Evolutionary conservation across 148 eudicot species (phyloP).

Genomic region (Chenopodium berlandieri): DNA sequence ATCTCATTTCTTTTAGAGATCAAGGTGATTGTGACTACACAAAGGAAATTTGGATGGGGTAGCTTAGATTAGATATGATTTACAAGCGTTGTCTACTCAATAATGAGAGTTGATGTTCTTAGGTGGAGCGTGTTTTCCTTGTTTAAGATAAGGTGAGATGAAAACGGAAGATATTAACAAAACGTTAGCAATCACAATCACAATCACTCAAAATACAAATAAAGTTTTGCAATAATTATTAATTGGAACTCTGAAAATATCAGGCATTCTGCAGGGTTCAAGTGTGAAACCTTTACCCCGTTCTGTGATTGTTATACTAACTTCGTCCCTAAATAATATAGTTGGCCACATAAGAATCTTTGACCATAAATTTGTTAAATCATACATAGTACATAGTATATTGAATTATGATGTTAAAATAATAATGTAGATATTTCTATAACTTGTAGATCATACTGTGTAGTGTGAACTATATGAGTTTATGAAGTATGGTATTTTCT

Average conservation of each 20-base stretch:
- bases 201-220: neutral
- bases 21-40: neutral
- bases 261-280: neutral
- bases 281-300: neutral
- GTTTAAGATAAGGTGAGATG: slow-evolving; percentile 6
- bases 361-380: neutral
- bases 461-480: no score
- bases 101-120: neutral
- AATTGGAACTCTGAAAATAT: neutral
- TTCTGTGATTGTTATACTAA: neutral
- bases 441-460: no score
- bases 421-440: neutral
- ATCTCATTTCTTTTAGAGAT: neutral
- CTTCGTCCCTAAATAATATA: neutral
- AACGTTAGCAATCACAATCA: neutral
- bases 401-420: neutral
- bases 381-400: no score
- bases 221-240: neutral
- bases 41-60: neutral
- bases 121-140: slow-evolving; percentile 12
- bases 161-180: neutral
- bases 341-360: neutral
- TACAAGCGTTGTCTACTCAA: neutral
- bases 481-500: no score
- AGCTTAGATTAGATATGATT: neutral